These are phyloP conservation scores for Eutrema heterophyllum DNA, from an alignment of 345 rosid genomes.

Conservation along the genomic window DNA sequence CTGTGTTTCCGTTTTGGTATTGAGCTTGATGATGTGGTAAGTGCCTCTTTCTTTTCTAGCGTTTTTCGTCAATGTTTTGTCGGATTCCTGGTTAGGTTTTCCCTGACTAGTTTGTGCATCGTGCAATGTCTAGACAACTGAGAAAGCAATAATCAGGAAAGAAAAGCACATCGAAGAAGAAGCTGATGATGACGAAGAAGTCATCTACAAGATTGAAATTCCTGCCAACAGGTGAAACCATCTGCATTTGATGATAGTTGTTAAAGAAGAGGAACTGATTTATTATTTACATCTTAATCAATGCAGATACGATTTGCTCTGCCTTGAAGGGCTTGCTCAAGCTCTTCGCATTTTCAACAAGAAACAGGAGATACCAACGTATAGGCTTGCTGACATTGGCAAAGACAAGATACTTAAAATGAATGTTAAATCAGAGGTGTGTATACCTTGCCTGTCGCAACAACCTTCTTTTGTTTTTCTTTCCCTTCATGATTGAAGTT, in stretches of 20 bases:
- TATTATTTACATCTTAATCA: background rate
- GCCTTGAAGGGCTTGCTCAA: slow-evolving; percentile 96
- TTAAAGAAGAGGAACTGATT: background rate
- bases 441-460: background rate
- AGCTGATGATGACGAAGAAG: slow-evolving; percentile 58
- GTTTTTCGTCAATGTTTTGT: background rate
- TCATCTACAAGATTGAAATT: slow-evolving; percentile 82
- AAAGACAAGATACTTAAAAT: slow-evolving; percentile 55
- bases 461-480: background rate
- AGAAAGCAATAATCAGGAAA: slow-evolving; percentile 79
- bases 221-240: slow-evolving; percentile 70
- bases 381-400: slow-evolving; percentile 39
- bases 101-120: background rate
- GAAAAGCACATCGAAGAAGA: slow-evolving; percentile 64
- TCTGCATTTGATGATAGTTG: background rate
- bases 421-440: slow-evolving; percentile 72
- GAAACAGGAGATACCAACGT: slow-evolving; percentile 56
- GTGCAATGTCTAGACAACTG: slow-evolving; percentile 38
- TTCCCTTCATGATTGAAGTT: background rate
- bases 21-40: slow-evolving; percentile 94
- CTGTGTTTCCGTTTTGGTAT: slow-evolving; percentile 89
- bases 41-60: background rate
- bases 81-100: background rate
- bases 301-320: slow-evolving; percentile 84
- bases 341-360: slow-evolving; percentile 77